Evolutionary conservation across 2,329 filamentous ascomycete species (phyloP), one percentile per base, ranked within the genome.

Genomic region (Fusarium cicatricum): DNA sequence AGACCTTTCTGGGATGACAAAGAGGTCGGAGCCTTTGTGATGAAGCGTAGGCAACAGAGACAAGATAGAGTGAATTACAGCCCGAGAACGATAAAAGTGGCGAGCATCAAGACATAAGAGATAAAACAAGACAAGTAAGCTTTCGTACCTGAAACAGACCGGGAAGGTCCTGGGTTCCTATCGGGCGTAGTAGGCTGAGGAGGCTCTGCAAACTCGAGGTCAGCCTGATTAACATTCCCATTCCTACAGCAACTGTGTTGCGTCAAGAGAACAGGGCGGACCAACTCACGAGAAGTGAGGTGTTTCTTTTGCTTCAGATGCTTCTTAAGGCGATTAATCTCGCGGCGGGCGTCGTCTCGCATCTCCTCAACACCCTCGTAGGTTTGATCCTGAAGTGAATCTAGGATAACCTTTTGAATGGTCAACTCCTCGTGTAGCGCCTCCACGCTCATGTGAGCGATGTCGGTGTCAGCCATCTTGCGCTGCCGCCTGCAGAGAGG

Each of bases 341-440:
- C 64, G 8, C 38, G 28, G n/a, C 29, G 54, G 29, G 67, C 66
- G 44, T 70, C 66, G 11, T 45, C 42, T 14, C 73, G 67, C 58
- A 73, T 70, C 12, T 64, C 52, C 28, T 75, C 73, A 31, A 69
- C 70, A 14, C 64, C 71, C 6, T 70, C 65, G 46, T 66, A 69
- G 7, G 55, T 46, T 29, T 63, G 63, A 19, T 46, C 57, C 16
- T 57, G 33, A n/a, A 83, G 72, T 2, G 79, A 82, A 8, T 66
- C 60, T 3, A 82, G 70, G 16, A 82, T 72, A 43, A 77, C 76
- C 40, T 70, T 70, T 54, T 80, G 75, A 16, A 80, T 71, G 28
- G 64, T 70, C 55, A 82, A 66, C 50, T 82, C 78, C 41, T 80
- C 76, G 15, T 60, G 60, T 16, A 81, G 61, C 15, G 65, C 68